Conservation (phyloP, 495 filamentous ascomycete species). For the Hyaloscypha finlandica region DNA sequence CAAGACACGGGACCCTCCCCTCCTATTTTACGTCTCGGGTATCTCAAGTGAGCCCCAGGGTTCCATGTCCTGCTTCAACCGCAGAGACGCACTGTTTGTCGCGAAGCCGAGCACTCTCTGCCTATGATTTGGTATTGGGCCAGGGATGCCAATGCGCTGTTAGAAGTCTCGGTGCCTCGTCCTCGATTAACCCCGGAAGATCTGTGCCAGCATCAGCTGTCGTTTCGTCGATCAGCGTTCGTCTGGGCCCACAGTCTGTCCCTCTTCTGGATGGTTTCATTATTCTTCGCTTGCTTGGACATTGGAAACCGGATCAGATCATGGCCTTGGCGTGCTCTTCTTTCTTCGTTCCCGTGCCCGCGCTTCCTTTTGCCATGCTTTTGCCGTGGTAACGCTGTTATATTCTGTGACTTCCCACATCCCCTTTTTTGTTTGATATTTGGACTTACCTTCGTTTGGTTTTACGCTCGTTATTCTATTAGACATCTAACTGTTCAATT, state of each 20-base stretch:
- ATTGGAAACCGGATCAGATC: background rate
- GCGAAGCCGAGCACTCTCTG: background rate
- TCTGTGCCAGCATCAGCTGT: slow-evolving; percentile 7
- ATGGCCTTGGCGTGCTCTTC: background rate
- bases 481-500: background rate
- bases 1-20: background rate
- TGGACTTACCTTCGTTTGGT: background rate
- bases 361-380: background rate
- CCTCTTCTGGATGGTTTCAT: background rate
- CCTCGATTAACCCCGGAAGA: slow-evolving; percentile 2
- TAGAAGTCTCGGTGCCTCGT: background rate
- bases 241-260: background rate
- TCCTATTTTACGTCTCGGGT: background rate
- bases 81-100: background rate
- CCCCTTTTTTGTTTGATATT: background rate
- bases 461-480: slow-evolving; percentile 3
- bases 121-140: background rate
- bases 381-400: background rate
- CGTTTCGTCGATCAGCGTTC: slow-evolving; percentile 11
- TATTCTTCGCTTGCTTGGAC: background rate
- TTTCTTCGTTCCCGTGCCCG: background rate
- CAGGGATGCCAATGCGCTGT: background rate
- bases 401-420: background rate
- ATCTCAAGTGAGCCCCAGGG: background rate
- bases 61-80: slow-evolving; percentile 9